phyloP scores from a whole-genome alignment of 305 asterid species.

The Caryopteris hybrid region DNA sequence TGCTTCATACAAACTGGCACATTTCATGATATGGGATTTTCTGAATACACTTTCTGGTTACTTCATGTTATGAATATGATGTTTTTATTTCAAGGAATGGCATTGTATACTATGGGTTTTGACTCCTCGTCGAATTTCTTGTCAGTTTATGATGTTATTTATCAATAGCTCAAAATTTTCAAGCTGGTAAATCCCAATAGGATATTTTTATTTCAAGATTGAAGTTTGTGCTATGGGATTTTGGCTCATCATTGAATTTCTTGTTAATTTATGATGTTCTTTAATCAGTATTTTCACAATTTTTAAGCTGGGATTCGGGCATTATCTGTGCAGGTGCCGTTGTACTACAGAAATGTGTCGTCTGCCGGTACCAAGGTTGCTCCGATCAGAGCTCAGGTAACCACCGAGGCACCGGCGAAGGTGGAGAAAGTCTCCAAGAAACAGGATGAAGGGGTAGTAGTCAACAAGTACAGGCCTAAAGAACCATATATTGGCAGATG shows the following conservation, averaged over 20 bases:
- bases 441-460: constrained; percentile 76
- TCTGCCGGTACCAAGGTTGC: constrained; percentile 37
- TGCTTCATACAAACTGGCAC: not conserved
- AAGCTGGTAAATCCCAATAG: not conserved
- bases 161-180: not conserved
- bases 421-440: constrained; percentile 73
- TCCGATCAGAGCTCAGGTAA: constrained; percentile 78
- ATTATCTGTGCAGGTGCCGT: constrained; percentile 46
- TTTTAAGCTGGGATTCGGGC: not conserved
- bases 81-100: not conserved
- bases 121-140: not conserved
- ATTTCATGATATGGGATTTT: not conserved
- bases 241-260: not conserved
- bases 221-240: not conserved
- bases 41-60: not conserved
- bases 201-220: not conserved
- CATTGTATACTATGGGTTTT: not conserved
- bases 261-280: too few species aligned
- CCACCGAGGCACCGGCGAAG: constrained; percentile 86
- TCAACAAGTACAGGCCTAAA: constrained; percentile 86
- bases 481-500: constrained; percentile 81
- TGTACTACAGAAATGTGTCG: constrained; percentile 51
- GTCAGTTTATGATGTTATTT: not conserved
- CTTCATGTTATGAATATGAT: not conserved
- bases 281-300: not conserved